Evolutionary conservation across 2,329 filamentous ascomycete species (phyloP), one percentile per base, ranked within the genome.

Genomic region (Pseudopyricularia javanii): DNA sequence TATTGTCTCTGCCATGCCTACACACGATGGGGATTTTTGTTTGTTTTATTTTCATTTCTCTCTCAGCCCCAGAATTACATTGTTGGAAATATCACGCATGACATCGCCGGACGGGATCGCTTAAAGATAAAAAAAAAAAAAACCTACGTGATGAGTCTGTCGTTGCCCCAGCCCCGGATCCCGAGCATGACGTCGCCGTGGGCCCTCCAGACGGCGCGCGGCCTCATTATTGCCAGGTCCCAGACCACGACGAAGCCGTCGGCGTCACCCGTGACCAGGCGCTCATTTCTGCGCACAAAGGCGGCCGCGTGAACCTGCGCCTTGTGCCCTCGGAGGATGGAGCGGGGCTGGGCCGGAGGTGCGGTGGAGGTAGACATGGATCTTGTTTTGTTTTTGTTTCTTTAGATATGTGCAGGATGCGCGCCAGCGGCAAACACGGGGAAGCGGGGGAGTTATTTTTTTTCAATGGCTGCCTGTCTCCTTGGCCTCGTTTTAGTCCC

Each of bases 1-100:
- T 87, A 64, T 93, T 86, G 64, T 98, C 93, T 64, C 93, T 80
- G 14, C 91, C 91, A 69, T 97, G 91, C 34, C 91, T 96, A 53
- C 5, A 51, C 28, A 30, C 9, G 28, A 30, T 30, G 28, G 28
- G n/a, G n/a, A n/a, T n/a, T n/a, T n/a, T n/a, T n/a, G n/a, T n/a
- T n/a, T n/a, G 9, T 30, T 30, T 30, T 30, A 5, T 30, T 30
- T 30, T 30, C 9, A 5, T 9, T 30, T 30, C 28, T 30, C 9
- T 30, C 28, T 30, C 28, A 30, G 28, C 28, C 28, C 28, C 28
- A 30, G 4, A 4, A 30, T 9, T 4, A 30, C 9, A 30, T 30
- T 30, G 28, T n/a, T n/a, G n/a, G n/a, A n/a, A n/a, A n/a, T n/a
- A n/a, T n/a, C n/a, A n/a, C n/a, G n/a, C n/a, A n/a, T n/a, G n/a